phyloP scores from a whole-genome alignment of 345 rosid species.

The Eucalyptus decipiens region DNA sequence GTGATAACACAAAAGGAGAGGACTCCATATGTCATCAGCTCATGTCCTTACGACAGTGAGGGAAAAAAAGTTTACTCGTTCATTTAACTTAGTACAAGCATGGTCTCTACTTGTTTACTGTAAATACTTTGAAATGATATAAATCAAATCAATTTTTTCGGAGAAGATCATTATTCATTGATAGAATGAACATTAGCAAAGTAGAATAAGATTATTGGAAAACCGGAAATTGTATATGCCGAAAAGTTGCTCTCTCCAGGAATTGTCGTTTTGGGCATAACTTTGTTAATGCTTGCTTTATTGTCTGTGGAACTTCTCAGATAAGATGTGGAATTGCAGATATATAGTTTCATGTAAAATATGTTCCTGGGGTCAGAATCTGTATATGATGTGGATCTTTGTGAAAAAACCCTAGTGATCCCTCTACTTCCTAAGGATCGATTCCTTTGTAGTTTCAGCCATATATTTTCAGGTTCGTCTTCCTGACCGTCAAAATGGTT shows the following conservation, averaged over 20 bases:
- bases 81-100: not conserved
- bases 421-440: constrained; percentile 64
- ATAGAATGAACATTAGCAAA: not conserved
- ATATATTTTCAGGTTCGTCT: constrained; percentile 68
- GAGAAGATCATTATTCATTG: not conserved
- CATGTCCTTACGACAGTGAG: not conserved
- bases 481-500: not conserved
- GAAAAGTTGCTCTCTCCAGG: not conserved
- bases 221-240: not conserved
- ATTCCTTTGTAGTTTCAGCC: constrained; percentile 70
- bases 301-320: constrained; percentile 12
- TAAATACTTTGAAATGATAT: not conserved
- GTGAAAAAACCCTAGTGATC: constrained; percentile 6
- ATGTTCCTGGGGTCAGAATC: constrained; percentile 51
- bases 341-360: constrained; percentile 60
- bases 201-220: not conserved
- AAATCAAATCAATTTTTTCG: not conserved
- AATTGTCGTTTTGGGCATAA: not conserved
- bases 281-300: not conserved
- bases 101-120: not conserved
- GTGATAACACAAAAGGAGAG: not conserved
- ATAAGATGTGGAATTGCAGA: constrained; percentile 47
- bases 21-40: not conserved
- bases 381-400: constrained; percentile 58
- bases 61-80: not conserved